Conservation (phyloP, 805 yeast genomes). For the Brettanomyces sp. region DNA sequence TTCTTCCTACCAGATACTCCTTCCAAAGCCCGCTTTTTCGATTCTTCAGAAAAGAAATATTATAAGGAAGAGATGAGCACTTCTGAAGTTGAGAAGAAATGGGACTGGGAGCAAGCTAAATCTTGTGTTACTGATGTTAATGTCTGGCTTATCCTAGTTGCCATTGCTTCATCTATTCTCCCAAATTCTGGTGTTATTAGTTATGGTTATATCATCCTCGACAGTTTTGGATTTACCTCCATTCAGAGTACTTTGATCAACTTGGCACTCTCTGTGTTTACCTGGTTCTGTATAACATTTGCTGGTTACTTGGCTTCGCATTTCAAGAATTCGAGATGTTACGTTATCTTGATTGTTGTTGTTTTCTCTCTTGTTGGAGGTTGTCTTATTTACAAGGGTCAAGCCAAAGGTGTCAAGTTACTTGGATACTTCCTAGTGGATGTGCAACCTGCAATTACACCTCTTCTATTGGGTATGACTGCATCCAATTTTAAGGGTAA, state of each 20-base stretch:
- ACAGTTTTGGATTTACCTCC: conserved; percentile 26
- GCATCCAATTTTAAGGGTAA: conserved; percentile 51
- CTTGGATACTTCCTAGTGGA: conserved; percentile 23
- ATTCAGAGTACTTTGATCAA: conserved; percentile 25
- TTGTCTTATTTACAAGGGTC: conserved; percentile 21
- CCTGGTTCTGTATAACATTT: conserved; percentile 20
- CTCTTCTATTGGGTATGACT: conserved; percentile 11
- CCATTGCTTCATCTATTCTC: conserved; percentile 36
- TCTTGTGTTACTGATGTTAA: conserved; percentile 43
- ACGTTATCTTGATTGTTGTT: conserved; percentile 18
- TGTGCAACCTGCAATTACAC: conserved; percentile 21
- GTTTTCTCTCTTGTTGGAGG: conserved; percentile 20
- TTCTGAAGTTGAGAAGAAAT: conserved; percentile 46
- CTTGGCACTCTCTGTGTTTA: conserved; percentile 30
- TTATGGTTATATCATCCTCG: conserved; percentile 33
- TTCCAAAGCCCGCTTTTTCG: conserved; percentile 32
- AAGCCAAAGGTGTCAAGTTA: conserved; percentile 16
- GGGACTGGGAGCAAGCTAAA: conserved; percentile 44
- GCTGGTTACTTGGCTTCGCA: conserved; percentile 19
- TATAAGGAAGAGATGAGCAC: conserved; percentile 43
- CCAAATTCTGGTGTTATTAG: conserved; percentile 37
- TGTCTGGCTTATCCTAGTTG: conserved; percentile 37
- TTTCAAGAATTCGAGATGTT: conserved; percentile 24
- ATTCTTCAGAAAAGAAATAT: conserved; percentile 21
- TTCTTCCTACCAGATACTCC: conserved; percentile 40